Evolutionary conservation across 2,329 filamentous ascomycete genomes (phyloP).

Genomic region (Ophiobolus disseminans): DNA sequence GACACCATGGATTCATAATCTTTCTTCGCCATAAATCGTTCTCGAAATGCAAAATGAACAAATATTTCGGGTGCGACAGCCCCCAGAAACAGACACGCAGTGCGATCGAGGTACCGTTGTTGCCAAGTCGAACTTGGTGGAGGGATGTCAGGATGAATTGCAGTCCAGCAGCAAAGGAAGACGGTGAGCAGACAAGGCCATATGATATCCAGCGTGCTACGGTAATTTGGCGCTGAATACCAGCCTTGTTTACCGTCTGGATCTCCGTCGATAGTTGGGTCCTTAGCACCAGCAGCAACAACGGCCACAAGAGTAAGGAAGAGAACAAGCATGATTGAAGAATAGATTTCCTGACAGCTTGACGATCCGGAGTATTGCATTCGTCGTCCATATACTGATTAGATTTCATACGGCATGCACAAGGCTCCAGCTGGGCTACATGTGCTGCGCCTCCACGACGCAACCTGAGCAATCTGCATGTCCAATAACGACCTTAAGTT

Average conservation of each 20-base stretch:
- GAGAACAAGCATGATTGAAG: background rate
- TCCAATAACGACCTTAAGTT: no score
- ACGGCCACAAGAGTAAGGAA: background rate
- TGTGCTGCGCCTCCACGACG: no score
- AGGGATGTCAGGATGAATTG: constrained; percentile 11
- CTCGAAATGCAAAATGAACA: background rate
- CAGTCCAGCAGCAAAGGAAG: constrained; percentile 14
- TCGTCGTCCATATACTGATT: no score
- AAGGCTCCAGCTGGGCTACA: no score
- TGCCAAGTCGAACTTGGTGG: background rate
- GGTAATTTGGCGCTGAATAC: constrained; percentile 7
- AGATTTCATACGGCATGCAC: no score
- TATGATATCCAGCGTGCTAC: constrained; percentile 13
- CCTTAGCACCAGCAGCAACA: background rate
- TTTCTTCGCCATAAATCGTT: background rate
- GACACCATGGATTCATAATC: background rate
- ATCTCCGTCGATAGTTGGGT: background rate
- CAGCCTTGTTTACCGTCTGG: constrained; percentile 1
- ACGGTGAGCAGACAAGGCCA: constrained; percentile 12
- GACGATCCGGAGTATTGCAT: no score
- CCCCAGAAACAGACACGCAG: background rate
- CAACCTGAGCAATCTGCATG: no score
- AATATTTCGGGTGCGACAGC: background rate
- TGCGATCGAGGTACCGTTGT: constrained; percentile 11
- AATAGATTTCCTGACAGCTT: background rate